These are phyloP conservation scores for Penicillium sp. DNA, from an alignment of 2,329 filamentous ascomycete species.

Conservation along the genomic window DNA sequence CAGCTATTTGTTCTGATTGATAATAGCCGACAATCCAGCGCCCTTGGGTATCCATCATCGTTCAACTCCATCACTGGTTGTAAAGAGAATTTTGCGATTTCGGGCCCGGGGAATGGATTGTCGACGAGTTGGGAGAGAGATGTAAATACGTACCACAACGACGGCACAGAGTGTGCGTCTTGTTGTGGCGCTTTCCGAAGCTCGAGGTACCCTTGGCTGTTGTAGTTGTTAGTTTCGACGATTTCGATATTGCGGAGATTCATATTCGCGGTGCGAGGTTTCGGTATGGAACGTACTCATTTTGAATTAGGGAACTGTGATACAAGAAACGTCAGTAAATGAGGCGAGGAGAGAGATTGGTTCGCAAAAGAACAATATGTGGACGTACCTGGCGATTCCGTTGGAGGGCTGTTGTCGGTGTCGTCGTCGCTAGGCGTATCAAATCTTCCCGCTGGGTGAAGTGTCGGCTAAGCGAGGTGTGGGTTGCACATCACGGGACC, in stretches of 20 bases:
- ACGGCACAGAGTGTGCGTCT: constrained; percentile 97
- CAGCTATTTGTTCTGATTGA: constrained; percentile 7
- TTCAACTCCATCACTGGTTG: constrained; percentile 1
- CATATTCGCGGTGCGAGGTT: constrained; percentile 24
- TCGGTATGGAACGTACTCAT: constrained; percentile 56
- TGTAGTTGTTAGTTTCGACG: constrained; percentile 46
- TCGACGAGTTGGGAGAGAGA: constrained; percentile 14
- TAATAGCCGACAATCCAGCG: background rate
- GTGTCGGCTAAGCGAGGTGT: constrained; percentile 45
- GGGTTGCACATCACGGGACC: constrained; percentile 25
- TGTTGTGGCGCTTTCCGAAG: constrained; percentile 87
- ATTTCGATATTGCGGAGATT: constrained; percentile 24
- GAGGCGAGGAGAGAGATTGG: constrained; percentile 4
- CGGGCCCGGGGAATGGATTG: constrained; percentile 9
- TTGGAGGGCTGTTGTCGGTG: constrained; percentile 48
- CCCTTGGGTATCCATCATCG: background rate
- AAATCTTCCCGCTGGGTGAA: constrained; percentile 38
- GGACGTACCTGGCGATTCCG: constrained; percentile 46
- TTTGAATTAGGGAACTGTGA: constrained; percentile 54
- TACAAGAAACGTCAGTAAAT: constrained; percentile 27
- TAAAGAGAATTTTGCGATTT: constrained; percentile 18
- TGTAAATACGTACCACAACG: constrained; percentile 79
- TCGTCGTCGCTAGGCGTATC: constrained; percentile 48
- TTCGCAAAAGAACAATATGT: constrained; percentile 13
- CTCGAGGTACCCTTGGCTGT: constrained; percentile 71